Evolutionary conservation across 495 filamentous ascomycete species (phyloP).

Genomic region (Massariosphaeria phaeospora): DNA sequence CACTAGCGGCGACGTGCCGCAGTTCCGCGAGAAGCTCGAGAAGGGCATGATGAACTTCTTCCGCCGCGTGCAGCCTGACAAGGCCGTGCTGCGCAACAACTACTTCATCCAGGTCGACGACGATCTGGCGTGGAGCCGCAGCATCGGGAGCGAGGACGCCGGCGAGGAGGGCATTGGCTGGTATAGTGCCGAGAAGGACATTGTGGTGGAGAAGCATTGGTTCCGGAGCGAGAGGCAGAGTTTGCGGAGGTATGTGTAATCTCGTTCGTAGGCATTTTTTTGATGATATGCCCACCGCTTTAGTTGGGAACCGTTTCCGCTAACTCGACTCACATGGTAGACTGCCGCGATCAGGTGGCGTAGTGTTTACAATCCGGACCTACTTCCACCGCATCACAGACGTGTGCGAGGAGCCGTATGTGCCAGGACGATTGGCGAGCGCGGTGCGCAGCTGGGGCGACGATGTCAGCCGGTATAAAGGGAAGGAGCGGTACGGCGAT

Average conservation of each 20-base stretch:
- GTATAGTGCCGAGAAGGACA: conserved; percentile 73
- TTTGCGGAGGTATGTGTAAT: conserved; percentile 50
- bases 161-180: conserved; percentile 61
- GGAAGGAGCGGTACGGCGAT: conserved; percentile 70
- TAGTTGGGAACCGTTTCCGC: background rate
- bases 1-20: conserved; percentile 73
- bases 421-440: conserved; percentile 40
- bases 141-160: conserved; percentile 70
- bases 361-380: conserved; percentile 50
- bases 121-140: conserved; percentile 51
- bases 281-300: background rate
- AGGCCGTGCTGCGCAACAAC: conserved; percentile 41
- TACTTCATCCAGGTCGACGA: conserved; percentile 46
- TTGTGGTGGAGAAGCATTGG: conserved; percentile 67
- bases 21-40: conserved; percentile 70
- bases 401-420: conserved; percentile 40
- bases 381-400: conserved; percentile 43
- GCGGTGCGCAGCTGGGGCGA: conserved; percentile 72
- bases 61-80: conserved; percentile 38
- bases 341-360: conserved; percentile 65
- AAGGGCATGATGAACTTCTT: conserved; percentile 50
- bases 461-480: conserved; percentile 80
- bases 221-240: conserved; percentile 79
- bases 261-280: background rate
- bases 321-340: conserved; percentile 17